Evolutionary conservation across 768 basidiomycete species (phyloP).

Genomic region (Guyanaporus albipodus): DNA sequence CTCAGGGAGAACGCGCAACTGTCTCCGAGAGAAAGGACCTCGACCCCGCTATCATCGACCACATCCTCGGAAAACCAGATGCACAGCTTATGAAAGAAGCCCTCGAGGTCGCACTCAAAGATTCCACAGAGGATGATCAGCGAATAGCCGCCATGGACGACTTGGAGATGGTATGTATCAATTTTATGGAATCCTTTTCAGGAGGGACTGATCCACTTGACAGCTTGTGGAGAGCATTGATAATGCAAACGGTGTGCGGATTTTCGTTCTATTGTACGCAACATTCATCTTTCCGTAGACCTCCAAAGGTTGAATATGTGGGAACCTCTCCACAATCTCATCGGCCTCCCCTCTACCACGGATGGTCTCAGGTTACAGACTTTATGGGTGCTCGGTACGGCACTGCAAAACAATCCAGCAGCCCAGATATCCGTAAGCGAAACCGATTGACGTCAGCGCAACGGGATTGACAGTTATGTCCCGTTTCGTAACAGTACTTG

Average conservation of each 20-base stretch:
- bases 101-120: constrained; percentile 60
- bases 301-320: constrained; percentile 73
- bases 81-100: constrained; percentile 81
- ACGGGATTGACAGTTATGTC: constrained; percentile 1
- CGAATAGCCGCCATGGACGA: constrained; percentile 74
- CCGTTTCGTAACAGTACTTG: constrained; percentile 47
- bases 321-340: constrained; percentile 66
- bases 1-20: constrained; percentile 29
- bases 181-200: neutral
- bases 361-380: constrained; percentile 62
- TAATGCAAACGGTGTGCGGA: constrained; percentile 68
- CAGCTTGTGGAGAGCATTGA: constrained; percentile 87
- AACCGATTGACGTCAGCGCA: neutral
- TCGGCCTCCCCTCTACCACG: constrained; percentile 50
- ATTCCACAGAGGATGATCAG: constrained; percentile 48
- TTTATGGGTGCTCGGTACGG: constrained; percentile 87
- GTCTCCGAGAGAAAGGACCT: constrained; percentile 47
- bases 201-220: constrained; percentile 1
- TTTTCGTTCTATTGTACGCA: neutral
- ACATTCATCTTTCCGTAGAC: constrained; percentile 42
- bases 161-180: constrained; percentile 71
- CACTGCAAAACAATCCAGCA: constrained; percentile 83
- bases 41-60: constrained; percentile 80
- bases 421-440: constrained; percentile 69
- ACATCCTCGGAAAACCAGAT: constrained; percentile 82